phyloP scores from a whole-genome alignment of 2,329 filamentous ascomycete species.

The Diaporthe capsici region DNA sequence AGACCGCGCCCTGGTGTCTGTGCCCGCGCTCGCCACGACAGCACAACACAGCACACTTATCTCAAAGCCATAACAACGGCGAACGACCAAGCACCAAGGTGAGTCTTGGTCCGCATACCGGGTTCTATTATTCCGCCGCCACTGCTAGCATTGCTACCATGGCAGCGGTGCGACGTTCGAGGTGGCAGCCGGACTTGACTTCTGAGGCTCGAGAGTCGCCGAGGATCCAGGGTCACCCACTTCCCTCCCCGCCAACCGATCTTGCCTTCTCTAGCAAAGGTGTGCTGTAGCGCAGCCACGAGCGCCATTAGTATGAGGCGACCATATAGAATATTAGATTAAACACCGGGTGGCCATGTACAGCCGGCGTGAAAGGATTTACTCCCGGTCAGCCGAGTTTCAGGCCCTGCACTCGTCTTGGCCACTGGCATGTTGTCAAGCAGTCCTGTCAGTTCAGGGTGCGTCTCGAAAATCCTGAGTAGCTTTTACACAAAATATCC shows the following conservation, averaged over 20 bases:
- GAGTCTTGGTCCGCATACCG: constrained; percentile 11
- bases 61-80: background rate
- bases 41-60: background rate
- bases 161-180: constrained; percentile 1
- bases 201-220: constrained; percentile 18
- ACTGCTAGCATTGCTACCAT: constrained; percentile 9
- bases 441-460: background rate
- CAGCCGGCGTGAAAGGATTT: background rate
- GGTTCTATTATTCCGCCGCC: constrained; percentile 7
- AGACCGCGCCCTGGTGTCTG: background rate
- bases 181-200: background rate
- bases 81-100: no score
- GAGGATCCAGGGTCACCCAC: background rate
- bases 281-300: constrained; percentile 14
- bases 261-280: background rate
- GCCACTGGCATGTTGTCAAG: background rate
- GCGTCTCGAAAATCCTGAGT: background rate
- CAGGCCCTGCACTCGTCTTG: constrained; percentile 1
- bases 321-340: background rate
- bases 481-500: background rate
- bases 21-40: constrained; percentile 3
- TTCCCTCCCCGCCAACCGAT: background rate
- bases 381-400: constrained; percentile 13
- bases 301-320: background rate
- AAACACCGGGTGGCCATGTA: background rate